A percentile compares a stretch with the other conserved stretches of the same genome.
phyloP scores from a whole-genome alignment of 2,329 filamentous ascomycete species.

The Corniculantispora saksenae region DNA sequence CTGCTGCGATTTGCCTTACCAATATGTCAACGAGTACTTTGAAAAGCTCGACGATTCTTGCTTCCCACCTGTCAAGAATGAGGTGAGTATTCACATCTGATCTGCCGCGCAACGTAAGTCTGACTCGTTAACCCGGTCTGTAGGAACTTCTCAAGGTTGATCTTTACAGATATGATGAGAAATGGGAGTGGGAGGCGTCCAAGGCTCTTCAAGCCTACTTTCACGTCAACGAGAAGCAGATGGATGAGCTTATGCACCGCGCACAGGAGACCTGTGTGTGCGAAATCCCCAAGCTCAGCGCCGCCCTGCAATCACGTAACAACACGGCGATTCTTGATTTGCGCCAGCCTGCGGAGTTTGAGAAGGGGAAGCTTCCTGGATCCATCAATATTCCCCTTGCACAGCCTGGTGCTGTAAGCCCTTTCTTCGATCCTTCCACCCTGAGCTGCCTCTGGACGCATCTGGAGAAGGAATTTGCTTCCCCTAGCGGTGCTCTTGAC shows the following conservation, averaged over 20 bases:
- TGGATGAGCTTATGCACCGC: conserved; percentile 19
- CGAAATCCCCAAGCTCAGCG: conserved; percentile 10
- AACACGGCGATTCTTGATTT: conserved; percentile 46
- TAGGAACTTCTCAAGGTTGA: conserved; percentile 50
- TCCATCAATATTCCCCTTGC: conserved; percentile 48
- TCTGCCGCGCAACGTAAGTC: too few relatives aligned
- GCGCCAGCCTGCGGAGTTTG: conserved; percentile 44
- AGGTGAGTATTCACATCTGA: conserved; percentile 29
- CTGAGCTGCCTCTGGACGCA: conserved; percentile 49
- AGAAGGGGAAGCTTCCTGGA: conserved; percentile 42
- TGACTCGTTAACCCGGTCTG: conserved; percentile 20
- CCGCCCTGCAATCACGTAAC: conserved; percentile 23
- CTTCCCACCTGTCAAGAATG: conserved; percentile 51
- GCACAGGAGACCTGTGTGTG: not conserved
- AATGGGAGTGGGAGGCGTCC: conserved; percentile 48
- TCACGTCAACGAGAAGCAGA: conserved; percentile 17
- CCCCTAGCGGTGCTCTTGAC: conserved; percentile 25
- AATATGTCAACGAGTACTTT: conserved; percentile 63
- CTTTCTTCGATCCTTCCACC: conserved; percentile 46
- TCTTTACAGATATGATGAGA: conserved; percentile 53
- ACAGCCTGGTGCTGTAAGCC: conserved; percentile 36
- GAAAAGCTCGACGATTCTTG: conserved; percentile 50
- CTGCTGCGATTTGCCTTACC: conserved; percentile 65
- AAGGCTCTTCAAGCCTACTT: conserved; percentile 39
- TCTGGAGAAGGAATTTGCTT: conserved; percentile 45